phyloP scores from a whole-genome alignment of 2,329 filamentous ascomycete species.

The Beauveria bassiana region DNA sequence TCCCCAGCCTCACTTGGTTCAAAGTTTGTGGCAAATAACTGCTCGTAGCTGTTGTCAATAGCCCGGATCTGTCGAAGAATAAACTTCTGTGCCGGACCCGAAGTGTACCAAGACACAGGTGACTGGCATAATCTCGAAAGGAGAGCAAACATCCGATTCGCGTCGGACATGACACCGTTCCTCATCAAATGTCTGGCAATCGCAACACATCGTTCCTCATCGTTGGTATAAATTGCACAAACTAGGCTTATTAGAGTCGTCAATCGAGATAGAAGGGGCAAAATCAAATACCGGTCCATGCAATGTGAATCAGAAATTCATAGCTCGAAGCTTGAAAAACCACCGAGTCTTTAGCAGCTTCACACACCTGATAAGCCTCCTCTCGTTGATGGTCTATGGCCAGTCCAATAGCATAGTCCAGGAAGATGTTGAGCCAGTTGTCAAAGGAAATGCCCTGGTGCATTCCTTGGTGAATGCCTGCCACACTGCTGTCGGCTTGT shows the following conservation, averaged over 20 bases:
- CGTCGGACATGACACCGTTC: conserved; percentile 72
- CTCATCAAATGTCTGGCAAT: conserved; percentile 79
- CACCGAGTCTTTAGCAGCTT: conserved; percentile 70
- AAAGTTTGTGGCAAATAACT: conserved; percentile 20
- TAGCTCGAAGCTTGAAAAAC: conserved; percentile 68
- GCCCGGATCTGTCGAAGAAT: conserved; percentile 85
- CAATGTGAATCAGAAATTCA: conserved; percentile 66
- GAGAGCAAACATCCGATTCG: conserved; percentile 74
- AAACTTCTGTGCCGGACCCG: conserved; percentile 80
- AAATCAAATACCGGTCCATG: conserved; percentile 55
- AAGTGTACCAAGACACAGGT: conserved; percentile 66
- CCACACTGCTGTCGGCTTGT: conserved; percentile 17
- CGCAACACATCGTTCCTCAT: conserved; percentile 66
- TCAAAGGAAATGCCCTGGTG: conserved; percentile 77
- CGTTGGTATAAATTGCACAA: conserved; percentile 73
- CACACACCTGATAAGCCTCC: conserved; percentile 72
- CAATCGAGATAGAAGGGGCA: conserved; percentile 17
- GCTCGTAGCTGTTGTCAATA: conserved; percentile 56
- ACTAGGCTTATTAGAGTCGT: conserved; percentile 36
- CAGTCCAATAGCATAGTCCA: conserved; percentile 75
- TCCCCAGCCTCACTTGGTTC: not conserved
- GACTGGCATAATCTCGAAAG: conserved; percentile 71
- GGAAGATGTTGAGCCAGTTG: conserved; percentile 82
- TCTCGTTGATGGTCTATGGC: conserved; percentile 59
- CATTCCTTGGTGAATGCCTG: conserved; percentile 17